Conservation (phyloP, 306 rosid species). For the Corylus heterophylla region DNA sequence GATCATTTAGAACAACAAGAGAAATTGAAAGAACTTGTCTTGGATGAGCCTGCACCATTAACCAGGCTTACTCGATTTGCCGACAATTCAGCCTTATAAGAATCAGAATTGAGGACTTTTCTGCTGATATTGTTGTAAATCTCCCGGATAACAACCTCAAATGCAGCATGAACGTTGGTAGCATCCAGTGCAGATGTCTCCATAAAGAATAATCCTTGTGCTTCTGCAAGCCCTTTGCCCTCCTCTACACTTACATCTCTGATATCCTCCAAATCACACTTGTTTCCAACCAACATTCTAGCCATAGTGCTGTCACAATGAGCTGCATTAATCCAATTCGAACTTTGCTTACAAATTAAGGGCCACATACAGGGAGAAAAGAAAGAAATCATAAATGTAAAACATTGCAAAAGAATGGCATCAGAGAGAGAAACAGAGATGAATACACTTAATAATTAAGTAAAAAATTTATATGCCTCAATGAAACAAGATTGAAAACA, state of each 20-base stretch:
- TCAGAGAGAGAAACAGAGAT: not conserved
- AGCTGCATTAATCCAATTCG: constrained; percentile 42
- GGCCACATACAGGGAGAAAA: not conserved
- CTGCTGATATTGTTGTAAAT: constrained; percentile 82
- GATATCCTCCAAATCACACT: constrained; percentile 84
- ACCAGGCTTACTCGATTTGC: constrained; percentile 70
- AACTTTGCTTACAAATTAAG: not conserved
- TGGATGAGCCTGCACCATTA: constrained; percentile 60
- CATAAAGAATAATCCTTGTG: constrained; percentile 83
- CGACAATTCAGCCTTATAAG: constrained; percentile 81
- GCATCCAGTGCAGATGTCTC: constrained; percentile 94
- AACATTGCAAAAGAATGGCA: not conserved
- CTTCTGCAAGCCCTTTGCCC: constrained; percentile 81
- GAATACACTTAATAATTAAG: no score
- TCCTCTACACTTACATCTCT: constrained; percentile 82
- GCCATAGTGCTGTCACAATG: constrained; percentile 78
- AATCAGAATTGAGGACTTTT: constrained; percentile 72
- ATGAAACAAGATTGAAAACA: not conserved
- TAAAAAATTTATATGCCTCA: not conserved
- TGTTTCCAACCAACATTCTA: constrained; percentile 89
- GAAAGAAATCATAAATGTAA: not conserved
- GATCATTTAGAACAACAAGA: constrained; percentile 72
- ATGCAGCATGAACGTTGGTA: constrained; percentile 78
- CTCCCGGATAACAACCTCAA: constrained; percentile 77
- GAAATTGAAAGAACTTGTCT: constrained; percentile 40